These are phyloP conservation scores for Paecilomyces formosus DNA, from an alignment of 2,329 filamentous ascomycete genomes.

Conservation along the genomic window DNA sequence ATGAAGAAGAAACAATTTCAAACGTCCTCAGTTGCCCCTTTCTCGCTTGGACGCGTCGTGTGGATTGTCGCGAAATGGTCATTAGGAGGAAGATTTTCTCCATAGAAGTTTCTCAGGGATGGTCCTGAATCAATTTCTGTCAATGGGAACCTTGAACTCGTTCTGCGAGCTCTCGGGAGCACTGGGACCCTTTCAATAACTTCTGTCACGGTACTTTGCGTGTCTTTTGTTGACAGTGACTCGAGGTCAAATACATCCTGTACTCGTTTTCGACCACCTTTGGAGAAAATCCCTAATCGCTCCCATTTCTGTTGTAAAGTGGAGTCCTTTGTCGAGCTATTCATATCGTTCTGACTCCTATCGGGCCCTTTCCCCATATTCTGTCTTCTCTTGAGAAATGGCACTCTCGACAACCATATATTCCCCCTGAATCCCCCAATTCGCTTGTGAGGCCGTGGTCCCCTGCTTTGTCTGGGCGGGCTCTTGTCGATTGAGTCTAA, in stretches of 20 bases:
- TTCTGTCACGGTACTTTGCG: neutral
- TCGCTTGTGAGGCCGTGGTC: neutral
- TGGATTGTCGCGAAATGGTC: neutral
- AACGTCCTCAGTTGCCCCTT: neutral
- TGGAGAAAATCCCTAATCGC: conserved; percentile 6
- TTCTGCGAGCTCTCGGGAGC: conserved; percentile 14
- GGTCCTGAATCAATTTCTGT: neutral
- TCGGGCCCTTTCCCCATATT: neutral
- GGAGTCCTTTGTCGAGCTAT: conserved; percentile 1
- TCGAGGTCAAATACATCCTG: conserved; percentile 15
- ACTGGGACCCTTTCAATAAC: conserved; percentile 9
- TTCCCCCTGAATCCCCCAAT: neutral
- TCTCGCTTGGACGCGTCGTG: neutral
- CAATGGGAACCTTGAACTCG: conserved; percentile 6
- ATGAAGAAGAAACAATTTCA: neutral
- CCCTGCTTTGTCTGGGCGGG: neutral
- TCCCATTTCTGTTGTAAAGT: conserved; percentile 5
- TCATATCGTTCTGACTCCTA: neutral
- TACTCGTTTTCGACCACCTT: conserved; percentile 8
- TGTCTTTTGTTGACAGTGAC: conserved; percentile 3
- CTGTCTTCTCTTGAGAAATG: neutral
- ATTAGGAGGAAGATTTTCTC: neutral
- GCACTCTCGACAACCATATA: neutral
- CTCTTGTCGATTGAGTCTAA: neutral
- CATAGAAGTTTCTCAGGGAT: neutral